Evolutionary conservation across 495 filamentous ascomycete species (phyloP), one percentile per base, ranked within the genome.

Genomic region (Penicillium ucsense): DNA sequence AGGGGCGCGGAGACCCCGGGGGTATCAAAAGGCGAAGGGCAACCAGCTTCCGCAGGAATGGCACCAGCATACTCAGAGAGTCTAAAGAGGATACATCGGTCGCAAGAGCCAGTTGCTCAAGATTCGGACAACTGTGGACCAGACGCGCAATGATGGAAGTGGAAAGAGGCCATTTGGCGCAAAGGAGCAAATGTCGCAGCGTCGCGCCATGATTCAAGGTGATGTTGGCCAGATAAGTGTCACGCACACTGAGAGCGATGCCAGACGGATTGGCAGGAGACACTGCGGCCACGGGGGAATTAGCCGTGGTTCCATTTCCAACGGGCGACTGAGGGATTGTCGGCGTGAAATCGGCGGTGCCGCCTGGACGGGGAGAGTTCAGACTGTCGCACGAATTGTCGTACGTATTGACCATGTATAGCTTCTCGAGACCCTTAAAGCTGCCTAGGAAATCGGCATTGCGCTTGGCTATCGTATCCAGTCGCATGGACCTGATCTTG

Each of bases 31-130:
- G 58, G 10, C 74, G 66, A 2, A 77, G 31, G 0, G 66, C 70
- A 1, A 50, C 57, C 4, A 78, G 51, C 6, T 75, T 73, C 1
- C 68, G 63, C 4, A 78, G 65, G 52, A 78, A 76, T 0, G 73
- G 74, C 34, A 76, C 57, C 2, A 76, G 53, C 28, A 75, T 57
- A 2, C 62, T 60, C 4, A 77, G 39, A 2, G 65, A 61, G 3
- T 74, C 67, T 57, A 78, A 62, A 45, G 62, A 64, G 11, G 59
- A 59, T 5, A 65, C 54, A 2, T 76, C 72, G 6, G 68, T 65
- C 28, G 72, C 72, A n/a, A 77, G 56, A 35, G 59, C 70, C 6
- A 84, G 59, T 52, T 84, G 78, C 50, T 83, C 78, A 12, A 82
- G 57, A 43, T 82, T 74, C 3, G 77, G 79, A 49, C 78, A 81